These are phyloP conservation scores for Tephrocybe sp. DNA, from an alignment of 768 basidiomycete species.

Conservation along the genomic window DNA sequence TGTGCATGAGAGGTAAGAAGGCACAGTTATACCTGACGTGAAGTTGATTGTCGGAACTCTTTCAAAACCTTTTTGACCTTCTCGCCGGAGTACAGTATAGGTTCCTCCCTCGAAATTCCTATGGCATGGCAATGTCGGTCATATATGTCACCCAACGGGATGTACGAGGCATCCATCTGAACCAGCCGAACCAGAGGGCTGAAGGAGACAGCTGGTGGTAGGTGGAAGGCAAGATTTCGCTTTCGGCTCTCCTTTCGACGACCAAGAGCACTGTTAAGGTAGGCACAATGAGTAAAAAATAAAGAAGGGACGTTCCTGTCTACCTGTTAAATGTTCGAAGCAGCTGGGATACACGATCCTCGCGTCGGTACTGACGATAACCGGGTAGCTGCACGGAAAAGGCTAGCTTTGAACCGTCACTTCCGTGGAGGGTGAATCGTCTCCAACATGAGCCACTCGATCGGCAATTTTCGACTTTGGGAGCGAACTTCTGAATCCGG, in stretches of 20 bases:
- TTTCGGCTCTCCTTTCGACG: slow-evolving; percentile 93
- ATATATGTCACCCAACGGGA: slow-evolving; percentile 90
- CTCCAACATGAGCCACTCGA: slow-evolving; percentile 86
- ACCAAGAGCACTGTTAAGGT: slow-evolving; percentile 58
- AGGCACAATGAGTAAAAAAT: slow-evolving; percentile 2
- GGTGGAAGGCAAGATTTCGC: slow-evolving; percentile 86
- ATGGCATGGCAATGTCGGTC: slow-evolving; percentile 80
- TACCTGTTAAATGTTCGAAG: slow-evolving; percentile 95
- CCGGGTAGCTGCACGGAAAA: slow-evolving; percentile 92
- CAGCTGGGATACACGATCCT: slow-evolving; percentile 89
- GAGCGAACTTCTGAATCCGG: slow-evolving; percentile 85
- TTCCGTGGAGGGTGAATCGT: slow-evolving; percentile 86
- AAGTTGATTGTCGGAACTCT: slow-evolving; percentile 50
- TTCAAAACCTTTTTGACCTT: slow-evolving; percentile 71
- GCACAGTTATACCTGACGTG: slow-evolving; percentile 37
- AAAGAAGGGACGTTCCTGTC: slow-evolving; percentile 15
- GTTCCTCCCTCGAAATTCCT: slow-evolving; percentile 83
- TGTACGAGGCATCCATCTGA: slow-evolving; percentile 89
- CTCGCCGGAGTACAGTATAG: slow-evolving; percentile 81
- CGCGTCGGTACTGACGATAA: slow-evolving; percentile 80
- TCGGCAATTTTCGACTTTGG: slow-evolving; percentile 88
- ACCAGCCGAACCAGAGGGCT: slow-evolving; percentile 82
- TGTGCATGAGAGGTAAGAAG: neutral
- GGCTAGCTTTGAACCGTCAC: slow-evolving; percentile 83
- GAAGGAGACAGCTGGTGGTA: slow-evolving; percentile 84